A percentile compares a stretch with the other conserved stretches of the same genome.
Conservation (phyloP, 306 rosid species). For the Sicyos baderoa region DNA sequence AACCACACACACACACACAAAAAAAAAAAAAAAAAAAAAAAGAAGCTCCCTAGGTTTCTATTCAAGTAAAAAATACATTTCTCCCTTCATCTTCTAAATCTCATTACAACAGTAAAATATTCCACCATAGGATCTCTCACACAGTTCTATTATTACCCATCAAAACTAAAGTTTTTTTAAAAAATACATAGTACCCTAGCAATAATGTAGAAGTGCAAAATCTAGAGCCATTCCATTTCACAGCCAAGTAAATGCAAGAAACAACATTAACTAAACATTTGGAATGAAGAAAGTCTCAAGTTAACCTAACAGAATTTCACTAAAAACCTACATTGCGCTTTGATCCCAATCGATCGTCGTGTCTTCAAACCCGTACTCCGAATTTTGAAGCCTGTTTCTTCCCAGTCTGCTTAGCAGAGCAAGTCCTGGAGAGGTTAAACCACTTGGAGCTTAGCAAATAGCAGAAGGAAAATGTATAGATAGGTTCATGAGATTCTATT, state of each 20-base stretch:
- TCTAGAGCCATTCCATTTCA: no score
- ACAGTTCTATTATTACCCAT: not conserved
- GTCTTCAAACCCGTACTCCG: conserved; percentile 46
- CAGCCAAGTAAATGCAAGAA: not conserved
- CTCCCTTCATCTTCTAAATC: no score
- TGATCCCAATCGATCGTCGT: conserved; percentile 52
- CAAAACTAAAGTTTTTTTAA: not conserved
- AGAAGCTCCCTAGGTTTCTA: no score
- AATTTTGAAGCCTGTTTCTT: conserved; percentile 48
- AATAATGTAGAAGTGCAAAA: not conserved
- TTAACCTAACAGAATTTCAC: not conserved
- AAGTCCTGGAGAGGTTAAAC: conserved; percentile 45
- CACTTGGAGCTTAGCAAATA: not conserved
- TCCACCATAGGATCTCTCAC: not conserved
- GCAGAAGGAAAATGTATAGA: not conserved
- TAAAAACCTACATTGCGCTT: not conserved
- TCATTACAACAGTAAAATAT: no score
- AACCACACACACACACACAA: no score
- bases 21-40: no score
- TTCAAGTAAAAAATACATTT: no score
- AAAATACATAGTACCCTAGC: no score
- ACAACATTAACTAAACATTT: not conserved
- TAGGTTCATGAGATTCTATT: conserved; percentile 1
- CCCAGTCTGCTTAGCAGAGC: conserved; percentile 70
- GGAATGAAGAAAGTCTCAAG: not conserved